Percentiles rank a stretch among this genome's conserved stretches.
Evolutionary conservation across 345 rosid genomes (phyloP).

Genomic region (Syzygium aqueum): DNA sequence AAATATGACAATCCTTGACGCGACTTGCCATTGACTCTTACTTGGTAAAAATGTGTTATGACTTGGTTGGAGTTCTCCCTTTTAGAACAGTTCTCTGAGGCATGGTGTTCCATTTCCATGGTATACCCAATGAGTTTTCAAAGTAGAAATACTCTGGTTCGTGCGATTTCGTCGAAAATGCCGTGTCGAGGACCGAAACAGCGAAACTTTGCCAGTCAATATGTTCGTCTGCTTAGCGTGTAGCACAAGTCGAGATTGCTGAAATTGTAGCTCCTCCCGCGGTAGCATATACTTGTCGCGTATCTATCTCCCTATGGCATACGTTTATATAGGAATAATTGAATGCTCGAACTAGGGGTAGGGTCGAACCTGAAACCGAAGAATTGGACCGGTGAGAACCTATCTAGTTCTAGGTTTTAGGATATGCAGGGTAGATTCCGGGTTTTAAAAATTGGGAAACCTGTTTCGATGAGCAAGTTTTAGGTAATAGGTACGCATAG

Average conservation of each 20-base stretch:
- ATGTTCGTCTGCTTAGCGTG: accelerated
- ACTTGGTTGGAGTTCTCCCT: neutral
- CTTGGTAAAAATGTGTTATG: neutral
- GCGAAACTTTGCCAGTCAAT: neutral
- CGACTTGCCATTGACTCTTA: neutral
- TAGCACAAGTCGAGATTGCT: accelerated
- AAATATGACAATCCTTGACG: neutral
- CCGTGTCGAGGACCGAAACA: neutral
- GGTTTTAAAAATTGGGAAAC: too few relatives aligned
- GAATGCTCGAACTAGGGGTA: neutral
- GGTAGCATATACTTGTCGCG: accelerated
- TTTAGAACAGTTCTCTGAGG: neutral
- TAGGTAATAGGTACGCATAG: too few relatives aligned
- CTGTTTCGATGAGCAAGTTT: too few relatives aligned
- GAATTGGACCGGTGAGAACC: too few relatives aligned
- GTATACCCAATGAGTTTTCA: neutral
- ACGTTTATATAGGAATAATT: neutral
- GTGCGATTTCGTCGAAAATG: neutral
- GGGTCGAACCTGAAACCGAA: too few relatives aligned
- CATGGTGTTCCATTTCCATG: neutral
- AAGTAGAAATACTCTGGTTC: accelerated
- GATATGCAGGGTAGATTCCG: too few relatives aligned
- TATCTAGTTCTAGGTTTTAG: too few relatives aligned
- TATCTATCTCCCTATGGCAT: neutral
- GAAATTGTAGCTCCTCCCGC: neutral